Conservation (phyloP, 805 yeast species). For the Brettanomyces sp. region DNA sequence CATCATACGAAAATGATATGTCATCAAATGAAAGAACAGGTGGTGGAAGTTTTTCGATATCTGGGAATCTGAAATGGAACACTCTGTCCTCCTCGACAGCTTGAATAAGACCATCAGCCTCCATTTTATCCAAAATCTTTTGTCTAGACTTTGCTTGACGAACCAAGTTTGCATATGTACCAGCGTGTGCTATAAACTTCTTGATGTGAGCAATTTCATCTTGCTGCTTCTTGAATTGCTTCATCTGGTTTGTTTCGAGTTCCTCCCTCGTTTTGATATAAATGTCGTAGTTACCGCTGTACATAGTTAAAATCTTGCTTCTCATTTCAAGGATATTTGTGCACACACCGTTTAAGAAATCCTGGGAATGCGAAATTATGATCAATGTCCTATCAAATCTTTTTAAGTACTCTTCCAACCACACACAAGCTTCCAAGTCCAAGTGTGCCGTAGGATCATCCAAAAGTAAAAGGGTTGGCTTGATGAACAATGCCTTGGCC, state of each 20-base stretch:
- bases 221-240: slow-evolving; percentile 94
- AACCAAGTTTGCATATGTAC: slow-evolving; percentile 98
- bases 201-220: slow-evolving; percentile 97
- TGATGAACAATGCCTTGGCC: slow-evolving; percentile 95
- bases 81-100: slow-evolving; percentile 90
- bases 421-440: slow-evolving; percentile 98
- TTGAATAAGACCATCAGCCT: slow-evolving; percentile 94
- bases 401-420: slow-evolving; percentile 97
- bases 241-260: slow-evolving; percentile 95
- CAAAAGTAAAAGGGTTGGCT: slow-evolving; percentile 87
- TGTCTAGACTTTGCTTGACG: slow-evolving; percentile 99
- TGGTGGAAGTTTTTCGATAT: slow-evolving; percentile 95
- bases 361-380: slow-evolving; percentile 95
- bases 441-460: slow-evolving; percentile 99
- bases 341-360: slow-evolving; percentile 98
- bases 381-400: slow-evolving; percentile 89
- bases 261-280: slow-evolving; percentile 91
- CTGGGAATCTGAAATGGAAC: slow-evolving; percentile 89
- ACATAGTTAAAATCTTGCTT: slow-evolving; percentile 58
- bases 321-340: slow-evolving; percentile 98
- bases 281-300: slow-evolving; percentile 98
- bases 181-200: slow-evolving; percentile 98
- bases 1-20: slow-evolving; percentile 87
- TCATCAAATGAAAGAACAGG: slow-evolving; percentile 96
- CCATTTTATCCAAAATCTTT: slow-evolving; percentile 99